Conservation (phyloP, 2,329 filamentous ascomycete species). For the Pyricularia pennisetigena region DNA sequence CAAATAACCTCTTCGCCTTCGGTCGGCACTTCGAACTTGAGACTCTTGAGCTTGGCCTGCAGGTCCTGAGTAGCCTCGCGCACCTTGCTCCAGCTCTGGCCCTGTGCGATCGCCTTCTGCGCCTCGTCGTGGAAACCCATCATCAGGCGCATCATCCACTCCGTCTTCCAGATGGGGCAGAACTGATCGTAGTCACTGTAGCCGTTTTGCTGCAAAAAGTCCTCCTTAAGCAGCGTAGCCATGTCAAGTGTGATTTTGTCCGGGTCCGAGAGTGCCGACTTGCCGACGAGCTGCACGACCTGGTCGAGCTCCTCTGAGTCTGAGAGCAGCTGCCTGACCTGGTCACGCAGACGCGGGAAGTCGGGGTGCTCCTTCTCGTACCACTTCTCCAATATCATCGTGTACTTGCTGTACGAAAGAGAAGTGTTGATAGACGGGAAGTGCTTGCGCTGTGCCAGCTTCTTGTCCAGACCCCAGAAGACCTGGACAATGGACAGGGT, state of each 20-base stretch:
- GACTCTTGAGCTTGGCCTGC: conserved; percentile 72
- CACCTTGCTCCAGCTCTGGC: conserved; percentile 86
- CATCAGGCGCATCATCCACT: conserved; percentile 99
- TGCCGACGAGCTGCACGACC: conserved; percentile 96
- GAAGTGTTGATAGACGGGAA: conserved; percentile 98
- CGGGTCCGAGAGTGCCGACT: conserved; percentile 87
- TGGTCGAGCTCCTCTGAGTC: conserved; percentile 97
- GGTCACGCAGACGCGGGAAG: conserved; percentile 85
- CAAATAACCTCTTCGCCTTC: conserved; percentile 72
- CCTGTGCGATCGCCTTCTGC: conserved; percentile 88
- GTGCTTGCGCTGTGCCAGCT: conserved; percentile 96
- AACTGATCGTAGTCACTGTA: conserved; percentile 99
- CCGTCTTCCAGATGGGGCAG: conserved; percentile 98
- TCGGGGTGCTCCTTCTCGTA: conserved; percentile 92
- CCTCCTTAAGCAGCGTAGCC: conserved; percentile 86
- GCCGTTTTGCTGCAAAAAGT: conserved; percentile 98
- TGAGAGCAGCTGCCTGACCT: conserved; percentile 85
- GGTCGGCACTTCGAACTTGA: conserved; percentile 93
- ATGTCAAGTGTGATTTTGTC: conserved; percentile 99
- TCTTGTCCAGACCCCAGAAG: conserved; percentile 99
- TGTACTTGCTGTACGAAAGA: conserved; percentile 96
- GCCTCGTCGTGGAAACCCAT: conserved; percentile 96
- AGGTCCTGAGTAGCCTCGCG: conserved; percentile 83
- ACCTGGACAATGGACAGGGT: conserved; percentile 97
- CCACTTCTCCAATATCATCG: conserved; percentile 74